These are phyloP conservation scores for Tephrocybe sp. DNA, from an alignment of 768 basidiomycete species.

Conservation along the genomic window DNA sequence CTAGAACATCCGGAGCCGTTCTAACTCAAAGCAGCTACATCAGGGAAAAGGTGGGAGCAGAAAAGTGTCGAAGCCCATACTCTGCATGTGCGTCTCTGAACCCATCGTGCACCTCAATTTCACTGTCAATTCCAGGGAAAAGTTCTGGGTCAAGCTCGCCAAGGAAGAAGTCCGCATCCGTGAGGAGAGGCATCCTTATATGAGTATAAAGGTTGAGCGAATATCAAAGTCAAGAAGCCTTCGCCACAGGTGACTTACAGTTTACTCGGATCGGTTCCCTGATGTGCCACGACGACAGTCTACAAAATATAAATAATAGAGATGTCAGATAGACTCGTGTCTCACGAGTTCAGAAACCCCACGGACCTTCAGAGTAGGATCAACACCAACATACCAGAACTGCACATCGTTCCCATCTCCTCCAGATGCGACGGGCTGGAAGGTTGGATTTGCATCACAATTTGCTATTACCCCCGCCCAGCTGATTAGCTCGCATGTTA, in stretches of 20 bases:
- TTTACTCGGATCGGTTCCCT: constrained; percentile 23
- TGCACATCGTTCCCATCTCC: constrained; percentile 46
- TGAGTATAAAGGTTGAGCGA: background rate
- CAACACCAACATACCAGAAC: constrained; percentile 36
- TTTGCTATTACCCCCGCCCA: constrained; percentile 27
- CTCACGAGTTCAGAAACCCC: background rate
- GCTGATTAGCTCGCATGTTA: background rate
- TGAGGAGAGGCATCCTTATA: constrained; percentile 29
- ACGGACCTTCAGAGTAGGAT: constrained; percentile 20
- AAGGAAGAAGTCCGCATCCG: constrained; percentile 41
- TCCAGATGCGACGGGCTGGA: constrained; percentile 43
- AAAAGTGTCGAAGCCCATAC: constrained; percentile 33
- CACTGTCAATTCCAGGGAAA: constrained; percentile 48
- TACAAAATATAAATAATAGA: constrained; percentile 2
- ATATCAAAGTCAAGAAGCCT: background rate
- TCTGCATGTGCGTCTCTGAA: constrained; percentile 44
- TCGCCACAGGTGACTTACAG: constrained; percentile 20
- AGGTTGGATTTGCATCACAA: constrained; percentile 48
- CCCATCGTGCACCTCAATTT: constrained; percentile 48
- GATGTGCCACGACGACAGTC: constrained; percentile 20
- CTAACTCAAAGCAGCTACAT: too few species aligned
- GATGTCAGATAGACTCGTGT: background rate
- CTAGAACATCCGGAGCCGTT: constrained; percentile 38
- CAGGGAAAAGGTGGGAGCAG: too few species aligned
- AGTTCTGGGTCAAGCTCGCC: constrained; percentile 33